Evolutionary conservation across 768 basidiomycete genomes (phyloP).

Genomic region (Lepiota brunneoincarnata): DNA sequence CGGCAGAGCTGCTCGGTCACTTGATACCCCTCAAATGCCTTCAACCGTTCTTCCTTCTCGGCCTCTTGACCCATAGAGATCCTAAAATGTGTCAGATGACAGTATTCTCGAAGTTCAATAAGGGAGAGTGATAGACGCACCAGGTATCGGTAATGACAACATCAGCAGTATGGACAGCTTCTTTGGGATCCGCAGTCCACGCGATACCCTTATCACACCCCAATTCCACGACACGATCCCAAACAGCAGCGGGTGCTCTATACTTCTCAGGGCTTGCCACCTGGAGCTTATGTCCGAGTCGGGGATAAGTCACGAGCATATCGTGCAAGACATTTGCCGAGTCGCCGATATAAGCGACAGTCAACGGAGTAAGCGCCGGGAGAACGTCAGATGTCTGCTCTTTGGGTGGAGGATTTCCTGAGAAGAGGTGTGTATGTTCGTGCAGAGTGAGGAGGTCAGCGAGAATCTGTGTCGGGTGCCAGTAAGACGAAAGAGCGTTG

Average conservation of each 20-base stretch:
- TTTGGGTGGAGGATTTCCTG: conserved; percentile 19
- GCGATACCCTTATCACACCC: conserved; percentile 69
- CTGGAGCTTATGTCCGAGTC: conserved; percentile 83
- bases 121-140: conserved; percentile 37
- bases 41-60: conserved; percentile 81
- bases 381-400: conserved; percentile 23
- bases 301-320: conserved; percentile 93
- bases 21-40: conserved; percentile 91
- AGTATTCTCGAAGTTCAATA: neutral
- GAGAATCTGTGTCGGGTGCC: conserved; percentile 95
- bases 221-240: conserved; percentile 76
- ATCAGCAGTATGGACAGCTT: conserved; percentile 87
- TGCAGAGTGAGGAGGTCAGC: conserved; percentile 91
- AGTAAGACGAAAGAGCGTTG: conserved; percentile 95
- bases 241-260: conserved; percentile 68
- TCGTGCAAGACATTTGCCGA: conserved; percentile 95
- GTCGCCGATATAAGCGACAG: conserved; percentile 92
- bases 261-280: conserved; percentile 81
- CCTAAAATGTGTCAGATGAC: conserved; percentile 45
- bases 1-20: conserved; percentile 86
- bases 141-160: conserved; percentile 97
- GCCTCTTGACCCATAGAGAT: conserved; percentile 99
- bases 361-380: conserved; percentile 69
- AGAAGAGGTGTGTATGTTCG: conserved; percentile 65
- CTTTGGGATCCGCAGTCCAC: conserved; percentile 77